Percentiles rank a stretch among this genome's conserved stretches.
phyloP scores from a whole-genome alignment of 2,329 filamentous ascomycete species.

The Periconia sp. region DNA sequence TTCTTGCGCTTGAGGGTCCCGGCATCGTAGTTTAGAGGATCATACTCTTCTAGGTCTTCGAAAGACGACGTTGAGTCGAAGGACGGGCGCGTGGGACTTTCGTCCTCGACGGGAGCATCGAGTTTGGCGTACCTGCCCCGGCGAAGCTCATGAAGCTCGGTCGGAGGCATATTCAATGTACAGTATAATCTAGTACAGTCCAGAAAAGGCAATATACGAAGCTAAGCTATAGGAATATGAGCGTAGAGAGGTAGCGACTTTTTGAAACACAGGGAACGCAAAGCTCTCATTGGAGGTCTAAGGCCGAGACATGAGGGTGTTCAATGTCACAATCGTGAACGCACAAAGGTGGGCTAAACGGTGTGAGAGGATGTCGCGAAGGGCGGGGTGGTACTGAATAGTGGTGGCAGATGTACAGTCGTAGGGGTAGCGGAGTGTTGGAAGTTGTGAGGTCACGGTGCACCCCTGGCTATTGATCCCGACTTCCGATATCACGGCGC shows the following conservation, averaged over 20 bases:
- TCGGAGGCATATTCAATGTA: conserved; percentile 25
- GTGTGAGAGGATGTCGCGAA: neutral
- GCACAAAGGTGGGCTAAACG: neutral
- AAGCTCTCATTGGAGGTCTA: conserved; percentile 10
- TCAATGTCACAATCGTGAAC: conserved; percentile 3
- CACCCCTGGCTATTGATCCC: conserved; percentile 2
- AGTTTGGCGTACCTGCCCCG: conserved; percentile 42
- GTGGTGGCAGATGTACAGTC: conserved; percentile 1
- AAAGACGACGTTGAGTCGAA: conserved; percentile 32
- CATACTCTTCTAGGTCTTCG: conserved; percentile 49
- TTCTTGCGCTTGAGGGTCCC: conserved; percentile 46
- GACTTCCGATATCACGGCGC: conserved; percentile 2
- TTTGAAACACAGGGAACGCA: conserved; percentile 15
- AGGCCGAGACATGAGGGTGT: conserved; percentile 11
- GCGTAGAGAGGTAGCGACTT: conserved; percentile 3
- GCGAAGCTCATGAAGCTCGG: conserved; percentile 37
- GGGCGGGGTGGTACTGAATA: conserved; percentile 2
- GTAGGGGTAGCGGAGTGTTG: neutral
- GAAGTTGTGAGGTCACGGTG: neutral
- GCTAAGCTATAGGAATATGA: neutral
- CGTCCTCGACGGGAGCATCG: conserved; percentile 37
- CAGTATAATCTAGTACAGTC: neutral
- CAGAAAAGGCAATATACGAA: neutral
- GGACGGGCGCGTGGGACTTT: conserved; percentile 39
- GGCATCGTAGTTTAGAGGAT: conserved; percentile 48